Evolutionary conservation across 1,284 basidiomycete genomes (phyloP).

Genomic region (Porogramme epimiltina): DNA sequence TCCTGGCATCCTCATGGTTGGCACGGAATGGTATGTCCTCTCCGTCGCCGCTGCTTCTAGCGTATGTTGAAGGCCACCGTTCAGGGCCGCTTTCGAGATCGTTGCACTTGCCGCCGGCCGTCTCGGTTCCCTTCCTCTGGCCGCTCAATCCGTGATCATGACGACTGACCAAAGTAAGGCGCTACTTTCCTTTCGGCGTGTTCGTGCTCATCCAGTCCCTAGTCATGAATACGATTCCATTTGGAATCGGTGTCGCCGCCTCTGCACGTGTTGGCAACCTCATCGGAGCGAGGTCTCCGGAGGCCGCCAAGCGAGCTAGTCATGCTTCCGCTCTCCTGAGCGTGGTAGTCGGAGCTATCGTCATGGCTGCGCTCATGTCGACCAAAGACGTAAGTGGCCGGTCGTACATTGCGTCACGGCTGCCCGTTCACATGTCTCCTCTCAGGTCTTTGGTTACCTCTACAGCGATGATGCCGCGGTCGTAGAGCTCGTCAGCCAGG

Average conservation of each 20-base stretch:
- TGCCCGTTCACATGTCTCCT: neutral
- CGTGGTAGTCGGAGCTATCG: constrained; percentile 55
- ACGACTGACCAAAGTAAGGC: constrained; percentile 75
- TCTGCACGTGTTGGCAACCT: constrained; percentile 75
- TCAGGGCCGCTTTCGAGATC: constrained; percentile 78
- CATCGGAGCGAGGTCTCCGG: constrained; percentile 59
- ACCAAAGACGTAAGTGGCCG: constrained; percentile 49
- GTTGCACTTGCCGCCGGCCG: constrained; percentile 77
- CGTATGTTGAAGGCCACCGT: neutral
- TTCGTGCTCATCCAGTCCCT: neutral
- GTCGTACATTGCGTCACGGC: neutral
- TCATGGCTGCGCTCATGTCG: constrained; percentile 62
- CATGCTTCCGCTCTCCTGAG: constrained; percentile 67
- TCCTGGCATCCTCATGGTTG: constrained; percentile 77
- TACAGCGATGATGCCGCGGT: constrained; percentile 71
- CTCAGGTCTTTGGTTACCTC: constrained; percentile 62
- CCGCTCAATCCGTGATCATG: constrained; percentile 80
- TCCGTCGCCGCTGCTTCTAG: neutral
- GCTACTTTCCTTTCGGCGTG: neutral
- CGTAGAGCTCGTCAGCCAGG: constrained; percentile 60
- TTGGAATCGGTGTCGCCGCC: constrained; percentile 71
- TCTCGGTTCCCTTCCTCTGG: constrained; percentile 65
- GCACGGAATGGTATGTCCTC: constrained; percentile 67
- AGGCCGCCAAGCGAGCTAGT: constrained; percentile 58
- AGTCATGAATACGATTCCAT: constrained; percentile 70